Percentiles rank a stretch among this genome's conserved stretches.
Conservation (phyloP, 176 grass and related monocot genomes). For the Hsuehochloa calcarea region DNA sequence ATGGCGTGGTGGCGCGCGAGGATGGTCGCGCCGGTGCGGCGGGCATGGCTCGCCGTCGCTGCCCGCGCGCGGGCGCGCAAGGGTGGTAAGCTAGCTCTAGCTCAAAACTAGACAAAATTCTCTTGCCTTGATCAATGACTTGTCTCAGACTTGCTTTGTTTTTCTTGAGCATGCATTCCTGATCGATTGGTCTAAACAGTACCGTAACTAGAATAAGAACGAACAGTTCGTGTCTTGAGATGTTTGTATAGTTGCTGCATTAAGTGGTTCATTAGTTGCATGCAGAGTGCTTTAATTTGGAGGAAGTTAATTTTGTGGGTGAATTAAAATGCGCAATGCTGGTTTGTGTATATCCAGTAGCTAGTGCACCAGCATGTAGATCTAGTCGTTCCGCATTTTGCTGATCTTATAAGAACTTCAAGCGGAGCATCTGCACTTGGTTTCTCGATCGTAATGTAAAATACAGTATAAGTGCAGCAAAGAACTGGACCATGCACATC, state of each 20-base stretch:
- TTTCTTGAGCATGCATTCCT: background rate
- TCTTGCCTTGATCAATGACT: background rate
- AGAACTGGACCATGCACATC: background rate
- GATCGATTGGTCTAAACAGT: background rate
- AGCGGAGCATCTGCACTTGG: background rate
- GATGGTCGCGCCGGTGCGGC: constrained; percentile 58
- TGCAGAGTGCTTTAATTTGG: background rate
- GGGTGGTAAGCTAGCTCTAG: constrained; percentile 20
- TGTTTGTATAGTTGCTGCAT: background rate
- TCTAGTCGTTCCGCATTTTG: background rate
- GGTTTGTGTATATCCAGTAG: background rate
- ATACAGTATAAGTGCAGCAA: background rate
- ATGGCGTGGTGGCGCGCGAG: constrained; percentile 79
- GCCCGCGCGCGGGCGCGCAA: constrained; percentile 31
- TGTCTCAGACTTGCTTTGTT: background rate
- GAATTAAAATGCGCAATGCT: background rate
- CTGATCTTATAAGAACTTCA: background rate
- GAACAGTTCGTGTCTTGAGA: background rate
- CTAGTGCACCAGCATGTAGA: background rate
- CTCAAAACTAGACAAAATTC: background rate
- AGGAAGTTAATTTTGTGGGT: background rate
- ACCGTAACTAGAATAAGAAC: background rate
- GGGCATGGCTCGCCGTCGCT: constrained; percentile 66
- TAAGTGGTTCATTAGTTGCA: background rate
- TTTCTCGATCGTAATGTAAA: background rate